Evolutionary conservation across 805 yeast genomes (phyloP), one percentile per base, ranked within the genome.

Genomic region (Wickerhamiella nectarea): DNA sequence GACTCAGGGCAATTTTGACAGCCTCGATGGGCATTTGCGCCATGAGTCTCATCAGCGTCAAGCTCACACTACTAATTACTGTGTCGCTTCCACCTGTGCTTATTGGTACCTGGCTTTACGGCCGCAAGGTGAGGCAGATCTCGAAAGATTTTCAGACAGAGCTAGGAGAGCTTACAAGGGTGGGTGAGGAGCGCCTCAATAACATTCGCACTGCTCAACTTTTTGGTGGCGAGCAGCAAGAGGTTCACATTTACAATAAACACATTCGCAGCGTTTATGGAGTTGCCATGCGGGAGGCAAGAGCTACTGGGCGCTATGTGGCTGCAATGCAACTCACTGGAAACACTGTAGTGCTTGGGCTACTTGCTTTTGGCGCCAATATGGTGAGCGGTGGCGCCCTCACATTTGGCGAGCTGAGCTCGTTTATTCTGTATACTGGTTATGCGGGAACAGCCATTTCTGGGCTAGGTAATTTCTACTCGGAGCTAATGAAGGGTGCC

Each of bases 401-500:
- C 46, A 73, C 93, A 0, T 72, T 86, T 33, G 97, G 97, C 43
- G 95, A 87, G 54, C 68, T 89, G 36, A 80, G 94, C 5, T 80
- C 94, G 41, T 89, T 86, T 60, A 79, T 87, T 78, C 81, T 89
- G 91, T 89, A 89, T 63, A 91, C 96, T 0, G 84, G 84, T 1
- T 89, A 83, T 60, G 81, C 95, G 2, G 97, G 95, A 0, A 70
- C 85, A n/a, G 84, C 95, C 7, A 82, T 87, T 54, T 81, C 82
- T 61, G 95, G 96, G 0, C 59, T 89, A 15, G 89, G 95, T 0
- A 82, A 81, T 55, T 89, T 89, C 58, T 89, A 87, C 58, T 77
- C 94, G 2, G 97, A 89, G 60, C 66, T 89, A 46, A 89, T 89
- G 96, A 89, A 89, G 64, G 97, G 96, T 45, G 82, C 87, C 6